Evolutionary conservation across 1,139 yeast genomes (phyloP).

Genomic region (Insectozyma bohioensis): DNA sequence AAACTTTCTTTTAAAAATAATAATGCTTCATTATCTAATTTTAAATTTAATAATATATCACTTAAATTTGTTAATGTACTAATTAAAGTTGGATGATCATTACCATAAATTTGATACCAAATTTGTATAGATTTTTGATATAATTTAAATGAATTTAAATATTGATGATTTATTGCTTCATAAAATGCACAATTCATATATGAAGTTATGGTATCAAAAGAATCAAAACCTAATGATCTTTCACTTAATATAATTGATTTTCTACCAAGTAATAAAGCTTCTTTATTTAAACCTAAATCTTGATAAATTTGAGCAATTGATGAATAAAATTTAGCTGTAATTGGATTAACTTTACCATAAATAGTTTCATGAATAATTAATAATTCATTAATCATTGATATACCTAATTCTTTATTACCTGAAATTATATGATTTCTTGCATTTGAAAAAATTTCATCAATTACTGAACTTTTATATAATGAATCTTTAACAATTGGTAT

Average conservation of each 20-base stretch:
- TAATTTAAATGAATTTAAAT: slow-evolving; percentile 61
- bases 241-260: slow-evolving; percentile 74
- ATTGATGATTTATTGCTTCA: slow-evolving; percentile 62
- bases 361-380: slow-evolving; percentile 77
- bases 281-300: slow-evolving; percentile 54
- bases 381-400: slow-evolving; percentile 65
- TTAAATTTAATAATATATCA: slow-evolving; percentile 54
- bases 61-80: slow-evolving; percentile 69
- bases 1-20: slow-evolving; percentile 50
- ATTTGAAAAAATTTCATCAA: slow-evolving; percentile 77
- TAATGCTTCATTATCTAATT: slow-evolving; percentile 34
- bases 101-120: slow-evolving; percentile 55
- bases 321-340: slow-evolving; percentile 70
- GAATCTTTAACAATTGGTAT: slow-evolving; percentile 77
- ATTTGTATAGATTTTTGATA: slow-evolving; percentile 59
- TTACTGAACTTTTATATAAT: slow-evolving; percentile 60
- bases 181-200: slow-evolving; percentile 73
- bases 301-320: slow-evolving; percentile 66
- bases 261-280: slow-evolving; percentile 70
- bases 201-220: slow-evolving; percentile 71
- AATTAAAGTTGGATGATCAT: slow-evolving; percentile 66
- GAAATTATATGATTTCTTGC: slow-evolving; percentile 51
- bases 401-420: slow-evolving; percentile 43
- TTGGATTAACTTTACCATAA: slow-evolving; percentile 78
- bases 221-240: slow-evolving; percentile 78